Base-by-base conservation (phyloP, 2,329 filamentous ascomycete species). In the Cladosporium sp. region DNA sequence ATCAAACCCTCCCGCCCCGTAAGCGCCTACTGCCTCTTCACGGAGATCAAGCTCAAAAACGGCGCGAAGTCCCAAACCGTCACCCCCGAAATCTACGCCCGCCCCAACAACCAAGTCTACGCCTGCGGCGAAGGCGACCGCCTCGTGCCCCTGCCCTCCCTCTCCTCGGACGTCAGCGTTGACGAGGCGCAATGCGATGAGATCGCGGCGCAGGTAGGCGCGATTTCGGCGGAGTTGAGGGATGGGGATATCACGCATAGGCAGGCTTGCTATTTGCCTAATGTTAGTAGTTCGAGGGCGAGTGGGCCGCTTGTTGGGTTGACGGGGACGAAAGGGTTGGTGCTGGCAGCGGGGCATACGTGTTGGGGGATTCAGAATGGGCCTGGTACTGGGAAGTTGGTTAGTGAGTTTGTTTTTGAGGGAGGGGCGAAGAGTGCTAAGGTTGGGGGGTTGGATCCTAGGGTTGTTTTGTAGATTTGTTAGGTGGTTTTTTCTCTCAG, bases 281-380 rank as follows among this genome's bases (percentile, higher is more conserved):
- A 90, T 70, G 90, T 93, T 67, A 21, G 18, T 34, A 80, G 76
- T 77, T 79, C 4, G 18, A 18, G 26, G 78, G 74, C 12, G 78
- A 77, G 62, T 87, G 88, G 87, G 0, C 94, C 95, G 5, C 78
- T 98, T 59, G 85, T 98, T 28, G 95, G 95, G 0, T 81, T 84
- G 63, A 93, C 93, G 8, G 85, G 86, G 1, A 87, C 90, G 0
- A 86, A 87, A 7, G 93, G 93, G 0, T 74, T 98, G 52, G 89
- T 90, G 77, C 83, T 98, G 67, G 95, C 95, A 0, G 86, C 92
- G 0, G 95, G 95, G 0, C 95, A 99, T 81, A 97, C 93, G 1
- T 98, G 94, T 80, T 99, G 95, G 95, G 95, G 95, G 0, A 97
- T 99, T 26, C 94, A 98, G 80, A 98, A 99, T 80, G 92, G 89